Evolutionary conservation across 306 rosid genomes (phyloP).

Genomic region (Mucuna pruriens): DNA sequence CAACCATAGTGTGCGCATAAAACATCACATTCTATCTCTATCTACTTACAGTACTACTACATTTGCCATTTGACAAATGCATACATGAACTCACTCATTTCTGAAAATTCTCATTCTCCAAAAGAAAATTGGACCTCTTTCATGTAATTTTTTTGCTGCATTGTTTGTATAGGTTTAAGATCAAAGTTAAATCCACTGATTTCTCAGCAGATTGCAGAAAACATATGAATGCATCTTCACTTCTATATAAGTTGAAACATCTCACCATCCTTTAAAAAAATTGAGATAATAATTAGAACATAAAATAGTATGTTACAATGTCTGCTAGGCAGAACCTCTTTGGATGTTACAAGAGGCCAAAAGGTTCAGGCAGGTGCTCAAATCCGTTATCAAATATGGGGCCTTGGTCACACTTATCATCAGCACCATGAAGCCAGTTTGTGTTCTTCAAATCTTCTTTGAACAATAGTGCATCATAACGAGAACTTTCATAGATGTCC

Average conservation of each 20-base stretch:
- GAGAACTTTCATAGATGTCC: slow-evolving; percentile 91
- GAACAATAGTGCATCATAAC: slow-evolving; percentile 85
- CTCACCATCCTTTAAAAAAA: slow-evolving; percentile 56
- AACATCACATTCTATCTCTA: slow-evolving; percentile 34
- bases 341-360: slow-evolving; percentile 71
- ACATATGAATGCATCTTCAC: slow-evolving; percentile 50
- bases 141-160: slow-evolving; percentile 33
- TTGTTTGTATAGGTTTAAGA: slow-evolving; percentile 30
- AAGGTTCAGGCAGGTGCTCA: slow-evolving; percentile 93
- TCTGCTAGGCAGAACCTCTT: slow-evolving; percentile 40
- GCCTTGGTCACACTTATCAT: slow-evolving; percentile 75
- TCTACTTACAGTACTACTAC: slow-evolving; percentile 10
- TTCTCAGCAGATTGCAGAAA: slow-evolving; percentile 42
- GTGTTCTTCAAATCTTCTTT: slow-evolving; percentile 93
- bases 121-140: slow-evolving; percentile 1
- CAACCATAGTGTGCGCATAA: slow-evolving; percentile 19
- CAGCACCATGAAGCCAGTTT: slow-evolving; percentile 83
- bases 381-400: slow-evolving; percentile 86
- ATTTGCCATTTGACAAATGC: slow-evolving; percentile 20
- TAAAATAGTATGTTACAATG: slow-evolving; percentile 38
- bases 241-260: slow-evolving; percentile 50
- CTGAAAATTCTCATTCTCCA: background rate
- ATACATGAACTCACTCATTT: background rate
- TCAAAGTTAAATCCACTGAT: slow-evolving; percentile 45
- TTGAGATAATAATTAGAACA: slow-evolving; percentile 42